phyloP scores from a whole-genome alignment of 371 early-diverging fungal genomes.

The Lichtheimia hyalospora region DNA sequence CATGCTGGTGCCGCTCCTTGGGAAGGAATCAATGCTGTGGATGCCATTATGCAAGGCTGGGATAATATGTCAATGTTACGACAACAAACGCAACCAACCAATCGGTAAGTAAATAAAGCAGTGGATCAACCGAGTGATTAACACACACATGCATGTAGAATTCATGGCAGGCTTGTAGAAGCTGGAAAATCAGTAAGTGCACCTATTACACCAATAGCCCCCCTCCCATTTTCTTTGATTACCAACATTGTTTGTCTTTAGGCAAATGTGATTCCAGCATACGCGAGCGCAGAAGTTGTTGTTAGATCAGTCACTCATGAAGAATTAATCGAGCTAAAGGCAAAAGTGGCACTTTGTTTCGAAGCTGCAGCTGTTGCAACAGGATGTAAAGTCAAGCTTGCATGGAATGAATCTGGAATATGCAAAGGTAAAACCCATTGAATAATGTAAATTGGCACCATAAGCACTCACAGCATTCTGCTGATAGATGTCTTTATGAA shows the following conservation, averaged over 20 bases:
- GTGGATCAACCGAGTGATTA: background rate
- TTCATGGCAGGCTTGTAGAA: conserved; percentile 75
- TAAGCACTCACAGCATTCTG: too few species aligned
- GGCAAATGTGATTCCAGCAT: conserved; percentile 49
- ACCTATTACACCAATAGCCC: background rate
- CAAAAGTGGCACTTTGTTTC: conserved; percentile 55
- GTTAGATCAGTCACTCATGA: conserved; percentile 53
- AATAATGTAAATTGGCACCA: background rate
- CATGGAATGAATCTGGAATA: conserved; percentile 44
- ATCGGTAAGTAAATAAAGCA: conserved; percentile 17
- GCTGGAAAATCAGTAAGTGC: conserved; percentile 65
- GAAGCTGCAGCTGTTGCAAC: conserved; percentile 69
- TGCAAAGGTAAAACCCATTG: conserved; percentile 20
- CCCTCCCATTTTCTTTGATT: background rate
- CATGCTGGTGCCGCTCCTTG: conserved; percentile 56
- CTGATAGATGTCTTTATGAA: conserved; percentile 32
- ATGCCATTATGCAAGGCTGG: conserved; percentile 66
- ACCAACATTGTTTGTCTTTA: background rate
- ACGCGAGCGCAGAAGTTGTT: conserved; percentile 49
- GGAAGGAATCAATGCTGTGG: conserved; percentile 77
- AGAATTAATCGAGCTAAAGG: conserved; percentile 48
- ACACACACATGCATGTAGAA: conserved; percentile 20
- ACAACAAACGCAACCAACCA: conserved; percentile 69
- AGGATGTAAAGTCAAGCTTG: conserved; percentile 64
- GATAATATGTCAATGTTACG: conserved; percentile 66